These are phyloP conservation scores for Dunaliella primolecta DNA, from an alignment of 139 green algal species.

Conservation along the genomic window DNA sequence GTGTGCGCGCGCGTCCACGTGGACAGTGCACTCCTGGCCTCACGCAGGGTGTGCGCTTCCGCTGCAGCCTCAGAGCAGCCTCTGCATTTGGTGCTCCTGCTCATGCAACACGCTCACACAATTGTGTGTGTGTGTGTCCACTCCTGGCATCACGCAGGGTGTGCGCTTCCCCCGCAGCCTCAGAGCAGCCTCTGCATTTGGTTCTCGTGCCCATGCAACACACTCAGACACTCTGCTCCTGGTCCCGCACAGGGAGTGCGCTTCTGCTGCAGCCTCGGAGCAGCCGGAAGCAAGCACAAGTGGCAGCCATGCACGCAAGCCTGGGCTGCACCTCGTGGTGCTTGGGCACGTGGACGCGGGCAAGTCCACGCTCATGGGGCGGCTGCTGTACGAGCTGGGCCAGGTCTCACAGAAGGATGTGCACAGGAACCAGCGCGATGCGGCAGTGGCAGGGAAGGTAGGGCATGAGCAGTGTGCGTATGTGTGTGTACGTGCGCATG, in stretches of 20 bases:
- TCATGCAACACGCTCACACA: too few species aligned
- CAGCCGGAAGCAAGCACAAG: neutral
- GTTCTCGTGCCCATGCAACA: too few species aligned
- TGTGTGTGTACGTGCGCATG: neutral
- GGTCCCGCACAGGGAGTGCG: conserved; percentile 35
- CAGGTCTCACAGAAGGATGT: conserved; percentile 50
- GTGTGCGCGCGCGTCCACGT: too few species aligned
- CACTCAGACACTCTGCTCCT: too few species aligned
- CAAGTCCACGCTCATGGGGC: conserved; percentile 96
- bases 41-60: conserved; percentile 27
- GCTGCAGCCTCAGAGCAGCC: conserved; percentile 31
- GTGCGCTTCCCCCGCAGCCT: conserved; percentile 24
- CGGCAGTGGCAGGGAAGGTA: conserved; percentile 78
- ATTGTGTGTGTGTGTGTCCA: too few species aligned
- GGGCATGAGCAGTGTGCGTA: too few species aligned
- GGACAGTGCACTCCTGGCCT: too few species aligned
- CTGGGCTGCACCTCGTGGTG: conserved; percentile 78
- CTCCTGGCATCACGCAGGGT: too few species aligned
- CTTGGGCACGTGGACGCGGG: conserved; percentile 95
- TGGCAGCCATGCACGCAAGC: neutral
- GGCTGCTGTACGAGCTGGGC: conserved; percentile 83
- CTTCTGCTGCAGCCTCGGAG: conserved; percentile 29
- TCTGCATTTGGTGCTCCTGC: too few species aligned
- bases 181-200: too few species aligned
- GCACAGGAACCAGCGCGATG: conserved; percentile 73